Percentiles rank a stretch among this genome's conserved stretches.
phyloP scores from a whole-genome alignment of 2,329 filamentous ascomycete species.

The Ophiostoma sp. region DNA sequence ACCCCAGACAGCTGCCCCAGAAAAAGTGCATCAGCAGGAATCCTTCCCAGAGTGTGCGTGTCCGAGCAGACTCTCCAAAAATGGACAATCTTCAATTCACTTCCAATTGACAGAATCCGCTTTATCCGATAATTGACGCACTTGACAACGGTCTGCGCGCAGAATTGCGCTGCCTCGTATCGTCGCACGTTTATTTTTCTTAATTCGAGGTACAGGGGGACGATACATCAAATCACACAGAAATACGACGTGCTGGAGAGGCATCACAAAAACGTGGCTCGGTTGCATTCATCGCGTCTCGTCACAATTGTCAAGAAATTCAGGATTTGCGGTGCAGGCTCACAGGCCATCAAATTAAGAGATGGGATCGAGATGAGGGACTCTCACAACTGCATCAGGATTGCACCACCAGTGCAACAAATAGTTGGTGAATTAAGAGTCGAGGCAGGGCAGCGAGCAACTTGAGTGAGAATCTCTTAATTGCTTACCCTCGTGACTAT shows the following conservation, averaged over 20 bases:
- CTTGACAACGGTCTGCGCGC: not conserved
- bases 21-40: not conserved
- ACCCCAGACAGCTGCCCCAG: not conserved
- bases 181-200: not conserved
- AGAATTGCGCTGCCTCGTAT: not conserved
- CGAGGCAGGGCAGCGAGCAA: not conserved
- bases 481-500: not conserved
- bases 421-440: not conserved
- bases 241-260: not conserved
- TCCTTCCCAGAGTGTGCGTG: not conserved
- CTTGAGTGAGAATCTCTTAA: not conserved
- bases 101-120: not conserved
- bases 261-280: constrained; percentile 12
- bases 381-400: not conserved
- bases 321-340: not conserved
- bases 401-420: not conserved
- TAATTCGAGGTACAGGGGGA: not conserved
- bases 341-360: not conserved
- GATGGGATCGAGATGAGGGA: not conserved
- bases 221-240: not conserved
- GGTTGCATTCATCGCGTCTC: constrained; percentile 12
- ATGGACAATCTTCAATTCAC: too few species aligned
- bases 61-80: not conserved
- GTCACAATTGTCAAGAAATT: not conserved
- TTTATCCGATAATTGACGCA: not conserved